Evolutionary conservation across 2,329 filamentous ascomycete species (phyloP), one percentile per base, ranked within the genome.

Genomic region (Ceratocystis papillata): DNA sequence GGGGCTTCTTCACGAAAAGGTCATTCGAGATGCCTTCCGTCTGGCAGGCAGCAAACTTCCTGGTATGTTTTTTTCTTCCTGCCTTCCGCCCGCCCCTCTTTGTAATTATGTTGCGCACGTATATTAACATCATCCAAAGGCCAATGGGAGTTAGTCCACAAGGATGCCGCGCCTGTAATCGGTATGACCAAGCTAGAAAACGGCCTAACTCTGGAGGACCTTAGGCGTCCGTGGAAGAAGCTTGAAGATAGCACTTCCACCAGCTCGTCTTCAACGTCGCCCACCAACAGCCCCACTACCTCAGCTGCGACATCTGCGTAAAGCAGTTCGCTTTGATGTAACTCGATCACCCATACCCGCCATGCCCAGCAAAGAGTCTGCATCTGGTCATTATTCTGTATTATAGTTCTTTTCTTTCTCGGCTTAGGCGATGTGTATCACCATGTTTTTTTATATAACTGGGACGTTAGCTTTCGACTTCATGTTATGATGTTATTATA

Each of bases 41-140:
- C 78, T 99, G 74, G 94, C 94, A 17, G 94, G 90, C 53, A 90
- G 95, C 77, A 99, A 99, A 79, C 79, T 99, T 76, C 94, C 94
- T 63, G 91, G 90, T 91, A 78, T 75, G 84, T 78, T 33, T 20
- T 20, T 7, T 59, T 70, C 63, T 28, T 6, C 4, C 22, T 53
- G 0, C 15, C 48, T 53, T 41, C 37, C 12, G 3, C 37, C 10
- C 1, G 37, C 37, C 22, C 8, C 7, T 53, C 8, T 5, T 25
- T 28, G 55, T 8, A n/a, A 20, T 6, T 20, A n/a, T 30, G 17
- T 37, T 50, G 44, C 12, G 10, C 30, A 15, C 12, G 37, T 10
- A 28, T 60, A 63, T 73, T 74, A 69, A 75, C 65, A 50, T 28
- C 25, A 10, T 15, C 28, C 63, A 15, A 65, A 88, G 88, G 89